A percentile compares a stretch with the other conserved stretches of the same genome.
These are phyloP conservation scores for Microsporum canis DNA, from an alignment of 2,329 filamentous ascomycete species.

Conservation along the genomic window DNA sequence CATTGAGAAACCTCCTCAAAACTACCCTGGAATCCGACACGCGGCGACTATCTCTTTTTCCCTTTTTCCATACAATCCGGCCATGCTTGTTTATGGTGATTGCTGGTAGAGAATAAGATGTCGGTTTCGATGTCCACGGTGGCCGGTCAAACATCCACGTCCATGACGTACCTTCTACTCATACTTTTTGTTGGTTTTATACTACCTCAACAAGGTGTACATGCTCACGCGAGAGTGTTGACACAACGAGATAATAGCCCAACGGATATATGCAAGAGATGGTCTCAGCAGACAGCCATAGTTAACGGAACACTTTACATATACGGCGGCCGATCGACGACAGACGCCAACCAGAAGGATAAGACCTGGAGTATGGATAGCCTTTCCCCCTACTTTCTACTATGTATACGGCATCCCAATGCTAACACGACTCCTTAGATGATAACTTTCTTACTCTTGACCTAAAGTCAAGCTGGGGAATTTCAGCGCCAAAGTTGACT, in stretches of 20 bases:
- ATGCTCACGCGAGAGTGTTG: neutral
- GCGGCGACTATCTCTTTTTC: neutral
- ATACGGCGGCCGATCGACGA: conserved; percentile 59
- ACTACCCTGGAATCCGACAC: neutral
- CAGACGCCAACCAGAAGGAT: conserved; percentile 44
- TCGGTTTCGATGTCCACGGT: neutral
- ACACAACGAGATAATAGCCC: conserved; percentile 31
- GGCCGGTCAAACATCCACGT: neutral
- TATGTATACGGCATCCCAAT: too few species aligned
- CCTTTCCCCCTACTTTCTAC: neutral
- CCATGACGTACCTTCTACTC: neutral
- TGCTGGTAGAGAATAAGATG: neutral
- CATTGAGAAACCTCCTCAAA: neutral
- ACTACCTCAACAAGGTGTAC: neutral
- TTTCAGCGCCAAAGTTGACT: conserved; percentile 49
- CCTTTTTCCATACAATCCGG: neutral
- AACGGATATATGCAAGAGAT: conserved; percentile 52
- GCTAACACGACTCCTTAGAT: conserved; percentile 31
- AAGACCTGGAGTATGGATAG: conserved; percentile 56
- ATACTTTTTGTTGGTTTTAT: neutral
- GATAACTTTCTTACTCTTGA: conserved; percentile 64
- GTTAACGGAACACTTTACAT: conserved; percentile 67
- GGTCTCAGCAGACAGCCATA: conserved; percentile 55
- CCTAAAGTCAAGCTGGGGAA: conserved; percentile 60
- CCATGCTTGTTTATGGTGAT: neutral